Conservation (phyloP, 139 green algal genomes). For the Pleodorina starrii region DNA sequence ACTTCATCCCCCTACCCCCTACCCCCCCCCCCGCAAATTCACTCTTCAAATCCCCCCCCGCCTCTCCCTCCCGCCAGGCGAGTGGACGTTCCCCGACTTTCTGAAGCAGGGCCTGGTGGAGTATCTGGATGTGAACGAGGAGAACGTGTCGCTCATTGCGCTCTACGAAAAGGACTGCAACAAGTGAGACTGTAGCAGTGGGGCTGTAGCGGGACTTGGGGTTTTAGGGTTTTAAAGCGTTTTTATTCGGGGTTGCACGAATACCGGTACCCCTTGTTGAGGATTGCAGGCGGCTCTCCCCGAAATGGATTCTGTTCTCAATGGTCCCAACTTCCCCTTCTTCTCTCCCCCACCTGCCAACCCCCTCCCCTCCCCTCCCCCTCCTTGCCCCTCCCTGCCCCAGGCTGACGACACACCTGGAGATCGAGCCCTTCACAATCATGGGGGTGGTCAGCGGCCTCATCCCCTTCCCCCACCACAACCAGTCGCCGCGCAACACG, state of each 20-base stretch:
- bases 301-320: too few species aligned
- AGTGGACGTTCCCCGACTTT: slow-evolving; percentile 89
- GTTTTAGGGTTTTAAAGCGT: too few species aligned
- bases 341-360: too few species aligned
- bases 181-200: too few species aligned
- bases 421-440: slow-evolving; percentile 99
- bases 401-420: slow-evolving; percentile 92
- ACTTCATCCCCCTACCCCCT: not conserved
- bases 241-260: too few species aligned
- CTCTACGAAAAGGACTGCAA: slow-evolving; percentile 86
- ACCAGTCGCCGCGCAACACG: slow-evolving; percentile 99
- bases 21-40: not conserved
- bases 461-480: slow-evolving; percentile 99
- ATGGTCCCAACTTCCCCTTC: too few species aligned
- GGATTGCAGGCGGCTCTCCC: too few species aligned
- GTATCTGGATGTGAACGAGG: slow-evolving; percentile 99
- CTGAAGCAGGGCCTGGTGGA: slow-evolving; percentile 92
- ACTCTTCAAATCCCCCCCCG: not conserved
- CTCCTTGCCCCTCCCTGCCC: not conserved
- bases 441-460: slow-evolving; percentile 98
- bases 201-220: too few species aligned
- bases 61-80: slow-evolving; percentile 32
- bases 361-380: not conserved
- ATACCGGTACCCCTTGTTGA: too few species aligned
- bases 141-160: slow-evolving; percentile 95